phyloP scores from a whole-genome alignment of 805 yeast species.

The Millerozyma miso region DNA sequence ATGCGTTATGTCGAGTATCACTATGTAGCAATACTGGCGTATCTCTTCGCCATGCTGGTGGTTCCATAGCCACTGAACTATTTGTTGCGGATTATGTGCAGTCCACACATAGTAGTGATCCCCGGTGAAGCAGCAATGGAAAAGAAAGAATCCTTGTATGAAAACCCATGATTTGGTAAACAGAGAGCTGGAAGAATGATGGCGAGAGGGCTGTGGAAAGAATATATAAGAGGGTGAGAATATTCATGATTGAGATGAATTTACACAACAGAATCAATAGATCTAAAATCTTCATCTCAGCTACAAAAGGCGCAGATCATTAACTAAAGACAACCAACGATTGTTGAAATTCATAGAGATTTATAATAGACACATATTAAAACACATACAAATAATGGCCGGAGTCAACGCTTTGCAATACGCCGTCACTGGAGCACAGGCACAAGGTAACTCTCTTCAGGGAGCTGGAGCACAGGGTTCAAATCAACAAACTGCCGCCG shows the following conservation, averaged over 20 bases:
- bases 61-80: background rate
- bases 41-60: background rate
- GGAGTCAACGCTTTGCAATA: constrained; percentile 28
- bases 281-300: background rate
- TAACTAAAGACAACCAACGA: too few relatives aligned
- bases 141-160: background rate
- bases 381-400: too few relatives aligned
- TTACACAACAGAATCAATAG: background rate
- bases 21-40: background rate
- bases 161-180: background rate
- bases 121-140: background rate
- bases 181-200: background rate
- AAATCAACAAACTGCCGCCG: constrained; percentile 10
- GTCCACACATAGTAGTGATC: background rate
- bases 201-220: background rate
- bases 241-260: background rate
- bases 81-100: background rate
- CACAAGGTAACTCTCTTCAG: background rate
- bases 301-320: too few relatives aligned
- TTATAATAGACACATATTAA: too few relatives aligned
- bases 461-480: constrained; percentile 9
- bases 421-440: constrained; percentile 17
- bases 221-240: background rate
- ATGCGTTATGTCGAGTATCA: too few relatives aligned
- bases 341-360: too few relatives aligned